Percentiles rank a stretch among this genome's conserved stretches.
Evolutionary conservation across 2,329 filamentous ascomycete genomes (phyloP).

Genomic region (Pseudogymnoascus sp.): DNA sequence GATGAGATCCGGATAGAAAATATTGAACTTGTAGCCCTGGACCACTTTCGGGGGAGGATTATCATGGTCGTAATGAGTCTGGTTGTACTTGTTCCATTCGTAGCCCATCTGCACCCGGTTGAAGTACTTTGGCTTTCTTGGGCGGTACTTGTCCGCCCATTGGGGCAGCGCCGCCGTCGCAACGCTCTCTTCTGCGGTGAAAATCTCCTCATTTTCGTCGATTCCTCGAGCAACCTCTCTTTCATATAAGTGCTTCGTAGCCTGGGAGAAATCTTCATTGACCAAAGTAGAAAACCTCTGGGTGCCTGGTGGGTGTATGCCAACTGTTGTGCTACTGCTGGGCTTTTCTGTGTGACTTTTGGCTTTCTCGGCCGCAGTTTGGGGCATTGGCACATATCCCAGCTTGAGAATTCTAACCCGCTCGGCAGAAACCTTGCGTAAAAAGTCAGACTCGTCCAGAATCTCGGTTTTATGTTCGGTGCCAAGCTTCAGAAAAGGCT

Average conservation of each 20-base stretch:
- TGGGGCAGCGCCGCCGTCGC: slow-evolving; percentile 55
- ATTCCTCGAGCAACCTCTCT: slow-evolving; percentile 87
- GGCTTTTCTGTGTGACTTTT: slow-evolving; percentile 25
- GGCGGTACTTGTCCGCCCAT: slow-evolving; percentile 79
- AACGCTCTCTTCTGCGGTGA: slow-evolving; percentile 80
- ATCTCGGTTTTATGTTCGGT: slow-evolving; percentile 55
- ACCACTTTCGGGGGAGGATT: slow-evolving; percentile 97
- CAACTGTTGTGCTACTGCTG: slow-evolving; percentile 30
- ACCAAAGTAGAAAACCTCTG: slow-evolving; percentile 62
- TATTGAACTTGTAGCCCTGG: slow-evolving; percentile 98
- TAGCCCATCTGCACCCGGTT: slow-evolving; percentile 98
- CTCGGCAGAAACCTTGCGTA: slow-evolving; percentile 49
- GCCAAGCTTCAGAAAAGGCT: slow-evolving; percentile 56
- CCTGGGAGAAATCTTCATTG: slow-evolving; percentile 76
- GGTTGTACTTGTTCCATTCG: slow-evolving; percentile 99
- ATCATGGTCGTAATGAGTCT: slow-evolving; percentile 98
- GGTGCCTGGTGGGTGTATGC: slow-evolving; percentile 45
- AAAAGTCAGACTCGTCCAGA: slow-evolving; percentile 50
- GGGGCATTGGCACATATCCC: slow-evolving; percentile 59
- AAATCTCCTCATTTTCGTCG: slow-evolving; percentile 91
- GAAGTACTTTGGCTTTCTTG: slow-evolving; percentile 92
- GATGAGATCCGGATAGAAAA: slow-evolving; percentile 96
- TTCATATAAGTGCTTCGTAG: slow-evolving; percentile 83
- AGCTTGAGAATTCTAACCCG: slow-evolving; percentile 55
- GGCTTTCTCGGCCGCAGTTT: slow-evolving; percentile 30